Base-by-base conservation (phyloP, 2,329 filamentous ascomycete genomes). In the Purpureocillium lavendulum region DNA sequence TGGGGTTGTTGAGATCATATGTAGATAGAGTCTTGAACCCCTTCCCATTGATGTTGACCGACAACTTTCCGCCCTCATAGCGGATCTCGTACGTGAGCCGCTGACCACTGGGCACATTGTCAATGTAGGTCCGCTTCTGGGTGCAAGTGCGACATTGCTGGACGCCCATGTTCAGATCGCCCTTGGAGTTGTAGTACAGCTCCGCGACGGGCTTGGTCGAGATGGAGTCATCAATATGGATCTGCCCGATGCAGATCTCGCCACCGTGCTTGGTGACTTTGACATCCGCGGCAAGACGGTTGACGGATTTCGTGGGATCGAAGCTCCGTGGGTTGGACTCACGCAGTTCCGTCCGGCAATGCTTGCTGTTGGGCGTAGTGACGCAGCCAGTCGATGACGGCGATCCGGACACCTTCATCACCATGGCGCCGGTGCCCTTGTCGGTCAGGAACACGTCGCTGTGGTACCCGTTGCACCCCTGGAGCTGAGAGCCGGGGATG, bases 321-420 rank as follows among this genome's bases (percentile, higher is more conserved):
- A 62, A 58, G 36, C 43, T 52, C 3, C 36, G 51, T 1, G 60
- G 61, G 24, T 37, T 49, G 13, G 38, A 41, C 50, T 68, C 64
- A 14, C 62, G 61, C 11, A 68, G 50, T 47, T 67, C 64, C 9
- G 60, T 64, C 21, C 62, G 63, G 46, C 64, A 67, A 45, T 67
- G 64, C 34, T 58, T 40, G 48, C 61, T 65, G 50, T 64, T 56
- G 1, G 54, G 44, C 1, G 64, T 67, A 55, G 57, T 65, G 7
- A 65, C 61, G 42, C 62, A 67, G 7, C 47, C 49, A 1, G 57
- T 47, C 24, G 39, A 48, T 13, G 43, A 41, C 1, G 54, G 49
- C 7, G 56, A 57, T 8, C 61, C 61, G 1, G 62, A 60, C 2
- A 66, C 63, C 48, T 59, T 62, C 53, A 64, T 58, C 16, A 64